Conservation (phyloP, 495 filamentous ascomycete genomes). For the Beverwykella pulmonaria region DNA sequence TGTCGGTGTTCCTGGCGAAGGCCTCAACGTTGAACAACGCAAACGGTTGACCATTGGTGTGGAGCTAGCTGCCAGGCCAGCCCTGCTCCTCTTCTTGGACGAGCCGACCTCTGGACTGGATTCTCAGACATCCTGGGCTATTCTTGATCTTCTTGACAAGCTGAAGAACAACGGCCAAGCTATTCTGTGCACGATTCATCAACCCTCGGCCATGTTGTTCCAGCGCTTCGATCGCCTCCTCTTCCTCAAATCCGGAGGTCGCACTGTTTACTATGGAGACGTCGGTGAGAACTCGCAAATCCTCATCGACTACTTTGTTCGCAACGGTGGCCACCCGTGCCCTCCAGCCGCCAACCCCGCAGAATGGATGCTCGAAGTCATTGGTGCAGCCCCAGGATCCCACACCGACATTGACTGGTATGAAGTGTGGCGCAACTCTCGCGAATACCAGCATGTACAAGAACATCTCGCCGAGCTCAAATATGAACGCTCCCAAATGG, state of each 20-base stretch:
- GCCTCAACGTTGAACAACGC: conserved; percentile 89
- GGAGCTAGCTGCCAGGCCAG: conserved; percentile 87
- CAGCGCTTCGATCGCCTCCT: conserved; percentile 86
- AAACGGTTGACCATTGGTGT: conserved; percentile 90
- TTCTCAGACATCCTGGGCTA: conserved; percentile 85
- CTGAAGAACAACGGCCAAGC: conserved; percentile 82
- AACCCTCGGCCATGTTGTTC: conserved; percentile 88
- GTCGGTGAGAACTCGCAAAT: conserved; percentile 78
- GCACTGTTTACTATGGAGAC: conserved; percentile 87
- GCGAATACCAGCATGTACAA: conserved; percentile 69
- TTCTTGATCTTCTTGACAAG: conserved; percentile 76
- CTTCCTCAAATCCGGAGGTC: conserved; percentile 79
- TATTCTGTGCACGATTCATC: conserved; percentile 91
- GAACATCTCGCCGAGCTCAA: conserved; percentile 72
- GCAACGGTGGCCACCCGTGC: conserved; percentile 73
- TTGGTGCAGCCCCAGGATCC: conserved; percentile 86
- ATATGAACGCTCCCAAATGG: conserved; percentile 55
- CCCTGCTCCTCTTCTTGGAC: conserved; percentile 87
- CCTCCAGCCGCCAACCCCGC: conserved; percentile 81
- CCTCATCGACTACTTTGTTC: conserved; percentile 78
- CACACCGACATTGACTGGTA: conserved; percentile 79
- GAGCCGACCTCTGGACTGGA: conserved; percentile 86
- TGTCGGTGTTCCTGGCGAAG: conserved; percentile 84
- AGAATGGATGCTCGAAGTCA: conserved; percentile 95
- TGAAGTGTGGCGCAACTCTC: conserved; percentile 73